Evolutionary conservation across 2,329 filamentous ascomycete genomes (phyloP).

Genomic region (Arthrobotrys pseudoclavata): DNA sequence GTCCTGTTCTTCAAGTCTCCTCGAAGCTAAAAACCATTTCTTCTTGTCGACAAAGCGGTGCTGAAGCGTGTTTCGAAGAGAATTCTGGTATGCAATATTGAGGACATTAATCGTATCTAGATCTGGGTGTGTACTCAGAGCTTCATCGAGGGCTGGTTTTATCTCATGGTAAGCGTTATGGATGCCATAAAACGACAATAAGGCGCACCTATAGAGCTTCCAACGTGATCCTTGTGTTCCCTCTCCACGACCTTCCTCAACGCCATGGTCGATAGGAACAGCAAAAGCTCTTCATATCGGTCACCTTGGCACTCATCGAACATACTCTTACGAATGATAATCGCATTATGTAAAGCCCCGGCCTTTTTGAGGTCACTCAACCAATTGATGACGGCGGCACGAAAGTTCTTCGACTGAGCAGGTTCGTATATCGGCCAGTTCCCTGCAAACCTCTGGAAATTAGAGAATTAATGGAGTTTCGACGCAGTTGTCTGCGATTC

Average conservation of each 20-base stretch:
- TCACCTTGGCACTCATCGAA: slow-evolving; percentile 96
- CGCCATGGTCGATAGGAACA: slow-evolving; percentile 85
- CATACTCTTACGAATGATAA: slow-evolving; percentile 90
- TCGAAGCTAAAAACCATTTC: slow-evolving; percentile 54
- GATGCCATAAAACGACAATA: slow-evolving; percentile 18
- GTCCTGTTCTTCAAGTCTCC: slow-evolving; percentile 52
- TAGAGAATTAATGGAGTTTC: slow-evolving; percentile 3
- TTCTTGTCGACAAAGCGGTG: slow-evolving; percentile 58
- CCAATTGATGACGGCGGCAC: slow-evolving; percentile 82
- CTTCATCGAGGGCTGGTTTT: slow-evolving; percentile 61
- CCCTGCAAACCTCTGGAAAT: slow-evolving; percentile 81
- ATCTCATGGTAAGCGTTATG: slow-evolving; percentile 16
- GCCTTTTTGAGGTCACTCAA: slow-evolving; percentile 90
- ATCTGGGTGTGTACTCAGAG: slow-evolving; percentile 57
- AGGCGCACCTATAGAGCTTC: slow-evolving; percentile 55
- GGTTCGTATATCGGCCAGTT: slow-evolving; percentile 93
- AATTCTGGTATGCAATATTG: slow-evolving; percentile 52
- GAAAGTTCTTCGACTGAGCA: slow-evolving; percentile 89
- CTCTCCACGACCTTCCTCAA: slow-evolving; percentile 67
- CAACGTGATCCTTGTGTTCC: slow-evolving; percentile 57
- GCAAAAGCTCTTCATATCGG: slow-evolving; percentile 86
- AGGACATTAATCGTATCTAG: slow-evolving; percentile 52
- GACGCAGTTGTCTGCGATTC: neutral
- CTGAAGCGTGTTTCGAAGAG: slow-evolving; percentile 49
- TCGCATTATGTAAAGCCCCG: slow-evolving; percentile 76